Base-by-base conservation (phyloP, 2,329 filamentous ascomycete genomes). In the Curvularia eragrostidis region DNA sequence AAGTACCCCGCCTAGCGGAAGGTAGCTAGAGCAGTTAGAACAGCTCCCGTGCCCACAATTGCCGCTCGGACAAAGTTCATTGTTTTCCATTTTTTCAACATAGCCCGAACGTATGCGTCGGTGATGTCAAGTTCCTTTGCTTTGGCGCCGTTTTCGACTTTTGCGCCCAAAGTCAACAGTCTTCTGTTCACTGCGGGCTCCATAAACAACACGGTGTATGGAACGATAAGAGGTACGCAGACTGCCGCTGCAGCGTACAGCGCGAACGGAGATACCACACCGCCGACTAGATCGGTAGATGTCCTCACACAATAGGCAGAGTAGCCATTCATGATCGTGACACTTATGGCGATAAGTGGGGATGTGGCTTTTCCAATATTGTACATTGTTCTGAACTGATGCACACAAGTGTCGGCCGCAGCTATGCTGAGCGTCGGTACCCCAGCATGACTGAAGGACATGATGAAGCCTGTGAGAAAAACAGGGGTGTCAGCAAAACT, bases 341-440 rank as follows among this genome's bases (percentile, higher is more conserved):
- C 52, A 5, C 26, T 43, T 9, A 55, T 55, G 6, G 52, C 52
- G 4, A 55, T 19, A 1, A 44, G 36, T 10, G 52, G 52, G 10
- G 52, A 55, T 13, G 52, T 36, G 5, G 52, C 28, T 39, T 55
- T 55, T 34, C 52, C 52, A 13, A 55, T 55, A 10, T 36, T 50
- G 52, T 55, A 55, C 52, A 55, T 55, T 1, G 46, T 55, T 21
- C 43, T 50, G 47, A 55, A 55, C 18, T 55, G 34, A 24, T 55
- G 52, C 5, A 55, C 52, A 7, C 50, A 46, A 21, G 42, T 36
- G 24, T 55, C 52, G 28, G 50, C 47, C 9, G 52, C 46, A 43
- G 52, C 52, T 28, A 55, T 21, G 36, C 41, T 50, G 21, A 55
- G 47, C 21, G 52, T 55, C 5, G 52, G 52, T 13, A 55, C 52